Percentiles rank a stretch among this genome's conserved stretches.
phyloP scores from a whole-genome alignment of 441 rosid genomes.

The Brassica hybrid region DNA sequence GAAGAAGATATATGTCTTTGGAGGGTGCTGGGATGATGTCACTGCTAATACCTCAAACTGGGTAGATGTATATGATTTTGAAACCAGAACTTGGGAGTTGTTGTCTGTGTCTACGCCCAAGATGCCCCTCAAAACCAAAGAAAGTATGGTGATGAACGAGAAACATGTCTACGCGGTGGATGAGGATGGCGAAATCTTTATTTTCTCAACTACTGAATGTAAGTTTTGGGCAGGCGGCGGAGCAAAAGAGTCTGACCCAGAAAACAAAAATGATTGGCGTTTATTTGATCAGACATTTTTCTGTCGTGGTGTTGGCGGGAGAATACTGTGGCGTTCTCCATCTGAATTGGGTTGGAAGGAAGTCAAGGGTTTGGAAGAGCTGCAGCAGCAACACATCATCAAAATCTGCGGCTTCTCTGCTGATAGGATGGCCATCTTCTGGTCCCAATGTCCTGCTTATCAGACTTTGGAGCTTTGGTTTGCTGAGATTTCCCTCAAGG shows the following conservation, averaged over 20 bases:
- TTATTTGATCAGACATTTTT: not conserved
- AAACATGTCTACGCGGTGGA: conserved; percentile 19
- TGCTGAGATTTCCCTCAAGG: not conserved
- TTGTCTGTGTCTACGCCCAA: conserved; percentile 10
- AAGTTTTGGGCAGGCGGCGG: not conserved
- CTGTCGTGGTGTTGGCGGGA: not conserved
- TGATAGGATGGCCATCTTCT: not conserved
- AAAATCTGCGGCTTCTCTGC: not conserved
- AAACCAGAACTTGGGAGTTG: conserved; percentile 5
- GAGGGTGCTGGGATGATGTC: conserved; percentile 11
- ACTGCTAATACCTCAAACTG: conserved; percentile 8
- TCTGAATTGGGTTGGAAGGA: too few species aligned
- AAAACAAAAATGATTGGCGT: not conserved
- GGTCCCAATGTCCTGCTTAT: not conserved
- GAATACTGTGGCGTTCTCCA: not conserved
- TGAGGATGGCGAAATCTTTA: conserved; percentile 14
- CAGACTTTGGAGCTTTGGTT: not conserved
- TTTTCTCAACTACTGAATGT: not conserved
- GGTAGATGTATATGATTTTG: not conserved
- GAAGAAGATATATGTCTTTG: conserved; percentile 19
- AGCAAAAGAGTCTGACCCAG: not conserved
- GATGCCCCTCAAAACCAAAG: not conserved
- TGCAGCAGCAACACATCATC: not conserved
- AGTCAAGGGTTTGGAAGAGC: too few species aligned
- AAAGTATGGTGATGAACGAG: not conserved